Evolutionary conservation across 2,329 filamentous ascomycete species (phyloP), one percentile per base, ranked within the genome.

Genomic region (Didymella pinodella): DNA sequence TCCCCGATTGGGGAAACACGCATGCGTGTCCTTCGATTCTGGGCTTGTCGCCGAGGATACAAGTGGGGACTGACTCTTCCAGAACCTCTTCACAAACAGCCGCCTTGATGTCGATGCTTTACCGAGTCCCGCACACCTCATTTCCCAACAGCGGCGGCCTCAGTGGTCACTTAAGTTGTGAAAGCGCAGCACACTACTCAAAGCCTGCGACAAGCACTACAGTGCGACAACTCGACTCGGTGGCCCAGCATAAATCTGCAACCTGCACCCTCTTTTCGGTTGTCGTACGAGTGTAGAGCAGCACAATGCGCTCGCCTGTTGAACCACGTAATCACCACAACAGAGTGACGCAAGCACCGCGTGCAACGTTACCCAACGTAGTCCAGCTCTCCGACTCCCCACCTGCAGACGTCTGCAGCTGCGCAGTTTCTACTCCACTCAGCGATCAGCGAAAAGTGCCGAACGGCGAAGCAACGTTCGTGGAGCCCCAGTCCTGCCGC

Each of bases 21-120:
- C 55, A 53, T 62, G 63, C 61, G 62, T 59, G 65, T 58, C 58
- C 63, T 51, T 66, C 25, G 51, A 54, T 38, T 47, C 28, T 55
- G 38, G 50, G 54, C 66, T 65, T 59, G 66, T 66, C 65, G 65
- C 65, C 65, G 62, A 60, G 59, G 64, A 59, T 46, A 48, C 54
- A 59, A 51, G 66, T 60, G 57, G 57, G 49, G 48, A 59, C 48
- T 55, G 51, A 48, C 55, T 63, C 65, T 68, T 70, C 68, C 66
- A 70, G 68, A 70, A 65, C 66, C 20, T 66, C 57, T 58, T 57
- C 55, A 43, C 57, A 51, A 52, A 48, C 49, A 57, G 61, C 64
- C 63, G 64, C 63, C 58, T 65, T 45, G 61, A 54, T 55, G 54
- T 54, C 22, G 43, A 28, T 48, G 52, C 49, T 59, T 45, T 12